Base-by-base conservation (phyloP, 192 early-diverging fungal genomes). In the Coemansia sp. region DNA sequence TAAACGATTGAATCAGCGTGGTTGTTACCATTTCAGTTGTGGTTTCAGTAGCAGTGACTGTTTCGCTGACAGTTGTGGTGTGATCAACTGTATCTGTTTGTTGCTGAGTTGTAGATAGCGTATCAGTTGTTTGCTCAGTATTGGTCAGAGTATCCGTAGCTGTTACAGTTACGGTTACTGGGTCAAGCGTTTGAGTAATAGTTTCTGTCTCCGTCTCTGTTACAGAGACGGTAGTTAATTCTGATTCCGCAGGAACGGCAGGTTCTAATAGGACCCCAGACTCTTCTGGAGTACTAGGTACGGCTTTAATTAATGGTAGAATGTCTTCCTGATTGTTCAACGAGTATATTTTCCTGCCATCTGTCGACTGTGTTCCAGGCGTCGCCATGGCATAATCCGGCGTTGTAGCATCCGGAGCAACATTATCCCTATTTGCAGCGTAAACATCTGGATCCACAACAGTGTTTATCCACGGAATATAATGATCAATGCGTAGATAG, bases 401-500 rank as follows among this genome's bases (percentile, higher is more conserved):
- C 1, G 18, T 11, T 13, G 23, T 21, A 2, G 5, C 44, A 46
- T 46, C 44, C 4, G 46, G 46, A 0, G 46, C 28, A 28, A 28
- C 19, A 15, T 26, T 26, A 1, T 31, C 5, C 11, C 12, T 31
- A 28, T 48, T 48, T 8, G 13, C 46, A 12, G 15, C 11, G 9
- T 33, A 0, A 10, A 59, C 30, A 0, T 13, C 16, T 35, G 40
- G 13, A 13, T 45, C 57, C 16, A 36, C 43, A 2, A 20, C 7
- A 10, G n/a, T 7, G 1, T 38, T 20, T 46, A 47, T 47, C 68
- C 61, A 71, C 0, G 61, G 31, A 2, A 71, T 44, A 37, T 71
- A 71, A 43, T 71, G 50, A 37, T 47, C 48, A 19, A 71, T 36
- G 19, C 52, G 37, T 0, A 62, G 54, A 40, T 71, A 71, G 53